Percentiles rank a stretch among this genome's conserved stretches.
Conservation (phyloP, 176 grass and related monocot species). For the Pontederia crassipes region DNA sequence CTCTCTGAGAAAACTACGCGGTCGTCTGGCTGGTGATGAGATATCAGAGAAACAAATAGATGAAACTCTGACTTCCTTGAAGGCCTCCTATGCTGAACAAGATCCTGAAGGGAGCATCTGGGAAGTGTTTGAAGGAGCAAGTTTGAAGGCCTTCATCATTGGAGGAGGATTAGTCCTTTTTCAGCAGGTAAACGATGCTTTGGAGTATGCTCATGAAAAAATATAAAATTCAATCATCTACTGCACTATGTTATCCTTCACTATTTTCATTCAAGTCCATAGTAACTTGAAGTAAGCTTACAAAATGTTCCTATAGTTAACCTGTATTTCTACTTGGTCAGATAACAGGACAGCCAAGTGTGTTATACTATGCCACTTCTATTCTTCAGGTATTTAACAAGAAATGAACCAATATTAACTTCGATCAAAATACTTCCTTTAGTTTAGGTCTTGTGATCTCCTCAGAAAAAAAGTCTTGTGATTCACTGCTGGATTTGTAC, state of each 20-base stretch:
- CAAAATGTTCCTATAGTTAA: conserved; percentile 6
- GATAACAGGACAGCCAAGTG: conserved; percentile 96
- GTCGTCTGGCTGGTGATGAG: conserved; percentile 40
- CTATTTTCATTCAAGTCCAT: too few species aligned
- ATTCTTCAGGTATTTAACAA: conserved; percentile 64
- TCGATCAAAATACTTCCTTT: too few species aligned
- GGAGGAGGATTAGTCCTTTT: conserved; percentile 94
- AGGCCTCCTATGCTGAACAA: conserved; percentile 60
- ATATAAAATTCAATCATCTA: too few species aligned
- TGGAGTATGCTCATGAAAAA: too few species aligned
- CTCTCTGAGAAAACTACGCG: conserved; percentile 51
- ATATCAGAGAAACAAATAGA: conserved; percentile 60
- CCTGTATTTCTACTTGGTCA: conserved; percentile 37
- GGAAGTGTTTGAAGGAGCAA: conserved; percentile 77
- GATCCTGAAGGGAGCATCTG: conserved; percentile 61
- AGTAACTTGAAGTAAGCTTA: too few species aligned
- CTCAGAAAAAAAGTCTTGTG: too few species aligned
- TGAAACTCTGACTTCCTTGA: conserved; percentile 61
- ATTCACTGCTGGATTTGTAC: background rate
- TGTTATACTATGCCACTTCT: conserved; percentile 91
- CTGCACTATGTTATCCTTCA: too few species aligned
- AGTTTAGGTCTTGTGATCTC: too few species aligned
- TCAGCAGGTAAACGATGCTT: conserved; percentile 45
- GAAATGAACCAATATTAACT: background rate
- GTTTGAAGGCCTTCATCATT: conserved; percentile 92